Percentiles rank a stretch among this genome's conserved stretches.
Evolutionary conservation across 495 filamentous ascomycete genomes (phyloP).

Genomic region (Annulohypoxylon bovei): DNA sequence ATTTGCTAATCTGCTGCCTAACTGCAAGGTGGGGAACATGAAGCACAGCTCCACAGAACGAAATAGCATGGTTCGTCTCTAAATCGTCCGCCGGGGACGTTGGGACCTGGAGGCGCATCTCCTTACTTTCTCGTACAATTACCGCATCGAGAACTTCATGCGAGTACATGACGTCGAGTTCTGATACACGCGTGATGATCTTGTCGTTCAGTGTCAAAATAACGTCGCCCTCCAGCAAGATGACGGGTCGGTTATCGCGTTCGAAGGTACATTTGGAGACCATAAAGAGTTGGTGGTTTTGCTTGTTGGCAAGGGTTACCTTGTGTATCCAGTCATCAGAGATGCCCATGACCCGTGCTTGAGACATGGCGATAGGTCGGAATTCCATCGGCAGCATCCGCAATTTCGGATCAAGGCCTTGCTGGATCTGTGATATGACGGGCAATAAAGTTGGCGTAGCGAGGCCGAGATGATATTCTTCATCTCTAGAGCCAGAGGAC

Average conservation of each 20-base stretch:
- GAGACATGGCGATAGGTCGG: conserved; percentile 94
- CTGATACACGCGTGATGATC: conserved; percentile 89
- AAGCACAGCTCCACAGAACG: conserved; percentile 94
- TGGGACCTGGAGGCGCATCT: conserved; percentile 79
- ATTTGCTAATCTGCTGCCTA: conserved; percentile 92
- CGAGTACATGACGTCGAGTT: conserved; percentile 97
- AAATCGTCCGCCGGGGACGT: conserved; percentile 91
- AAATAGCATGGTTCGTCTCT: conserved; percentile 89
- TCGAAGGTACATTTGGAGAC: conserved; percentile 81
- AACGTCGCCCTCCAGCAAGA: conserved; percentile 89
- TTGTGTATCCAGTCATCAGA: conserved; percentile 93
- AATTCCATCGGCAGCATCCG: conserved; percentile 94
- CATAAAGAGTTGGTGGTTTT: conserved; percentile 97
- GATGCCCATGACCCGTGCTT: conserved; percentile 98
- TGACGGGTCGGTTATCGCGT: conserved; percentile 71
- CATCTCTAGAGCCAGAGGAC: conserved; percentile 81
- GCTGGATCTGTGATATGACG: conserved; percentile 82
- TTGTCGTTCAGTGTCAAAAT: conserved; percentile 91
- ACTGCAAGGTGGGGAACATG: conserved; percentile 97
- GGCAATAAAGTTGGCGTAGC: conserved; percentile 88
- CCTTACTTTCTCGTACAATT: conserved; percentile 85
- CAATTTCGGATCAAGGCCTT: conserved; percentile 78
- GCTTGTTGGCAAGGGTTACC: conserved; percentile 84
- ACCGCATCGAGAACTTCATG: conserved; percentile 83
- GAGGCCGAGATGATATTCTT: conserved; percentile 96